Percentiles rank a stretch among this genome's conserved stretches.
phyloP scores from a whole-genome alignment of 2,329 filamentous ascomycete genomes.

The Uncinocarpus reesii region DNA sequence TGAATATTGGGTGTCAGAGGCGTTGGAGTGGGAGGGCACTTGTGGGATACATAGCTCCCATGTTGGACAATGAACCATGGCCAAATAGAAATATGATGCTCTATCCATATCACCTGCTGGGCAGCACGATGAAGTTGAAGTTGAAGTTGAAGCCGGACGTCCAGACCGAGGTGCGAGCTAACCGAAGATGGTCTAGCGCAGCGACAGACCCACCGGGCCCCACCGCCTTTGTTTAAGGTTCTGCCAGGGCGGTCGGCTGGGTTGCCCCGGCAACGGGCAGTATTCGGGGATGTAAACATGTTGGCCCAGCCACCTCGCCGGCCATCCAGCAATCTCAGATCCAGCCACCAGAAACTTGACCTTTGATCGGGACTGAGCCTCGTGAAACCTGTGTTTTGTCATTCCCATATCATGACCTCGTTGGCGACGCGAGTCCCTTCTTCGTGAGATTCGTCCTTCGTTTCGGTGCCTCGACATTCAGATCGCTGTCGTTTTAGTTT shows the following conservation, averaged over 20 bases:
- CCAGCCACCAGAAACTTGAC: not conserved
- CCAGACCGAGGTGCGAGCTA: not conserved
- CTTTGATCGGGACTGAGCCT: not conserved
- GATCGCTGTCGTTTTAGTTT: not conserved
- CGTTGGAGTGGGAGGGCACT: no score
- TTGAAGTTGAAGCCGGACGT: no score
- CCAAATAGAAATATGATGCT: no score
- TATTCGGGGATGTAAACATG: conserved; percentile 30
- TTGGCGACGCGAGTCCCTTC: not conserved
- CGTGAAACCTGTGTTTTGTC: conserved; percentile 1
- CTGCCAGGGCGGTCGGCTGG: conserved; percentile 18
- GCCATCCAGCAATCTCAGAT: not conserved
- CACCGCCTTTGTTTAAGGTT: conserved; percentile 10
- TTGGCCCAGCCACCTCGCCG: conserved; percentile 38
- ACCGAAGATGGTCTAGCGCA: not conserved
- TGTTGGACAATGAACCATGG: no score
- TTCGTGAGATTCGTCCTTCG: conserved; percentile 5
- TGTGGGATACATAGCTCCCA: no score
- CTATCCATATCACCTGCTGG: no score
- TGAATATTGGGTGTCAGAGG: no score
- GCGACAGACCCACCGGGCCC: not conserved
- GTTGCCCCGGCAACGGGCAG: conserved; percentile 29
- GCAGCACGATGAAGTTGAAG: no score
- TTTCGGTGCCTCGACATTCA: conserved; percentile 2
- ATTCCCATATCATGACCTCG: not conserved